A percentile compares a stretch with the other conserved stretches of the same genome.
Conservation (phyloP, 208 protist genomes). For the Crithidia brevicula region DNA sequence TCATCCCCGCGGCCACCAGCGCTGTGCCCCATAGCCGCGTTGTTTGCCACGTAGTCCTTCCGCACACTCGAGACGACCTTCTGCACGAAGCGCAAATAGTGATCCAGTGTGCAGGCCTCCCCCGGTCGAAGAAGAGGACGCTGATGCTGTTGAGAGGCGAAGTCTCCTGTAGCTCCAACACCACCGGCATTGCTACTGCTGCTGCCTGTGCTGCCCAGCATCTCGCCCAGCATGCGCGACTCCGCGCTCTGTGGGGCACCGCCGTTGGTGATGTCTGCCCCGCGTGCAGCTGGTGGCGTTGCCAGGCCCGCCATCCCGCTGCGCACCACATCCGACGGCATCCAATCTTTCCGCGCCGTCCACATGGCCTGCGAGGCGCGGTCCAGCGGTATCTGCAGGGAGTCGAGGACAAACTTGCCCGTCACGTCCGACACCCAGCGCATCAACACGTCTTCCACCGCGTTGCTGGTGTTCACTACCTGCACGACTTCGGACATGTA, state of each 20-base stretch:
- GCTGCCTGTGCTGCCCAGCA: conserved; percentile 10
- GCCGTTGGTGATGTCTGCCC: conserved; percentile 15
- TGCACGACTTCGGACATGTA: conserved; percentile 70
- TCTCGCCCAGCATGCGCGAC: conserved; percentile 29
- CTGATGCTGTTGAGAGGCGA: conserved; percentile 2
- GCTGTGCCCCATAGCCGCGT: conserved; percentile 28
- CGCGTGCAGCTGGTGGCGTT: conserved; percentile 3
- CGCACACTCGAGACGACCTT: conserved; percentile 75
- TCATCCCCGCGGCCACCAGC: conserved; percentile 39
- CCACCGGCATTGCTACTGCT: conserved; percentile 3
- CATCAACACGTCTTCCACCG: conserved; percentile 40
- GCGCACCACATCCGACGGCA: conserved; percentile 25
- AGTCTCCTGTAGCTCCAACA: conserved; percentile 1
- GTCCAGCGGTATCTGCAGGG: conserved; percentile 63
- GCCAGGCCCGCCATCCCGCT: background rate
- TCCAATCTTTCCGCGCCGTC: conserved; percentile 34
- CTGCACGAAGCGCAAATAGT: conserved; percentile 67
- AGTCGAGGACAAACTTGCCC: conserved; percentile 78
- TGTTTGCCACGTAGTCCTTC: conserved; percentile 46
- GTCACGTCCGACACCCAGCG: conserved; percentile 74
- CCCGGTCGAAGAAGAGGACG: conserved; percentile 48
- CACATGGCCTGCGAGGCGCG: conserved; percentile 52
- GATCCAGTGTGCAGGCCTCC: conserved; percentile 78
- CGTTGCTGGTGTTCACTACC: conserved; percentile 67
- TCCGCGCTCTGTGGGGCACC: conserved; percentile 13